Evolutionary conservation across 2,329 filamentous ascomycete genomes (phyloP), one percentile per base, ranked within the genome.

Genomic region (Capronia epimyces): DNA sequence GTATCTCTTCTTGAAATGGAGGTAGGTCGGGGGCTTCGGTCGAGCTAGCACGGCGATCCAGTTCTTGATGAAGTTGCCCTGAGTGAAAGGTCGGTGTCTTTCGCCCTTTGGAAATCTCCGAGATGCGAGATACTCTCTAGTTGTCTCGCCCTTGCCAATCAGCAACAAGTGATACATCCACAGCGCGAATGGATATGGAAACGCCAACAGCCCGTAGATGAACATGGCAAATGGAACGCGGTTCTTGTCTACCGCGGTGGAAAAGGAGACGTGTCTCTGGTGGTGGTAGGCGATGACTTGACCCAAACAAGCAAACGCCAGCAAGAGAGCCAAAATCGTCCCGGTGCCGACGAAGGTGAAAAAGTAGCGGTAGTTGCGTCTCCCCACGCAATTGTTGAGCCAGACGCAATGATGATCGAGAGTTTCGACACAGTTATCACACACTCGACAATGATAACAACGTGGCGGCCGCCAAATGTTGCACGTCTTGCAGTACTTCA

Each of bases 331-430:
- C 15, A 96, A 76, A 27, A 96, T 60, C 0, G 88, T 89, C n/a
- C 81, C 82, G 12, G 84, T 82, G 47, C 81, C 82, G 58, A 98
- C 83, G 69, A 96, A 98, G 9, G 86, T 80, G 67, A 97, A 96
- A 70, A 98, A 98, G 69, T 91, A 97, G 57, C 93, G 88, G 71
- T 98, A 98, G 71, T 98, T 98, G 63, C 93, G 87, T 59, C 91
- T 85, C 37, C 93, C 93, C 43, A 98, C 86, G 63, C 93, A 98
- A 68, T 98, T 98, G 72, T 98, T 98, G 57, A 98, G 80, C 93
- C 93, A 98, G 13, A 97, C 90, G 64, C 93, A 98, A 70, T 98
- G 93, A 65, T 98, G 93, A 65, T 98, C 93, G 60, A 96, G 89
- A 0, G 89, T 95, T 69, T 98, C 93, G 53, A 98, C 81, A 67